These are phyloP conservation scores for Phytopythium kandeliae DNA, from an alignment of 352 stramenopile genomes.

Conservation along the genomic window DNA sequence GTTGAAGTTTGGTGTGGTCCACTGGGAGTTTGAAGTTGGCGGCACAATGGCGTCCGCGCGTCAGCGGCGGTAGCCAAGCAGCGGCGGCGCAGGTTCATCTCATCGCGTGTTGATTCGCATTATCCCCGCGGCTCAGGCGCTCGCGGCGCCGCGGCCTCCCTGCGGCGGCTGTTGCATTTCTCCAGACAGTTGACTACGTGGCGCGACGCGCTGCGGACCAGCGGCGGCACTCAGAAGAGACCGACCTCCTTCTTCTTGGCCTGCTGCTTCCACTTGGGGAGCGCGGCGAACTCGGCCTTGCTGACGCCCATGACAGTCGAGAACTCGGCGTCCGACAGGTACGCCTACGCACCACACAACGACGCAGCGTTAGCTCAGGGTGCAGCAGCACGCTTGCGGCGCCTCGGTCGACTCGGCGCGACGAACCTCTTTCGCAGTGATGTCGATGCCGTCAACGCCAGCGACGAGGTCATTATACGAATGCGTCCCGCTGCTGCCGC, in stretches of 20 bases:
- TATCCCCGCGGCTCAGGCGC: no score
- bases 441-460: constrained; percentile 75
- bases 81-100: not conserved
- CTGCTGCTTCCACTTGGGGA: constrained; percentile 86
- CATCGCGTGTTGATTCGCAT: not conserved
- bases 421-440: constrained; percentile 62
- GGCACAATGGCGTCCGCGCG: no score
- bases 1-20: not conserved
- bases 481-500: constrained; percentile 32
- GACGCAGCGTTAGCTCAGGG: not conserved
- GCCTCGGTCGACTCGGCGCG: constrained; percentile 5
- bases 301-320: constrained; percentile 51
- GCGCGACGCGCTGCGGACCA: not conserved
- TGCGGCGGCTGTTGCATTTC: not conserved
- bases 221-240: constrained; percentile 65
- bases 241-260: constrained; percentile 84
- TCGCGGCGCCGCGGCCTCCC: no score
- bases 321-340: constrained; percentile 82
- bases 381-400: constrained; percentile 9
- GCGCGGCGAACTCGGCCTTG: constrained; percentile 50
- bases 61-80: no score
- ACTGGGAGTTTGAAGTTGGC: not conserved
- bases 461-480: constrained; percentile 61
- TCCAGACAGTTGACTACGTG: not conserved
- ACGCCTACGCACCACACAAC: constrained; percentile 27